Conservation (phyloP, 805 yeast species). For the Brettanomyces naardenensis region DNA sequence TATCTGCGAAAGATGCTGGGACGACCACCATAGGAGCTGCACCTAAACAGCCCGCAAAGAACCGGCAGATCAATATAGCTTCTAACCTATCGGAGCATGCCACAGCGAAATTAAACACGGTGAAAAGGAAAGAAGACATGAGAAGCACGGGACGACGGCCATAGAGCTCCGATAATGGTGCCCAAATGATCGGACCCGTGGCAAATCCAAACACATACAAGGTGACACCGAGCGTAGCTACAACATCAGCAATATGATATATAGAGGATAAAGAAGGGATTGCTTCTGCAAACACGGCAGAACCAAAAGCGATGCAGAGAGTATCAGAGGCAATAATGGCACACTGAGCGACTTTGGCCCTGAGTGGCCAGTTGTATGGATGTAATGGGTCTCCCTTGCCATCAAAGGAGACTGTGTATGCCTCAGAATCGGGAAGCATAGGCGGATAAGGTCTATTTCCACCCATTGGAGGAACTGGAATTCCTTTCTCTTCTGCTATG, state of each 20-base stretch:
- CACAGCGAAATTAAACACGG: slow-evolving; percentile 39
- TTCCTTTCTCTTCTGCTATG: too few relatives aligned
- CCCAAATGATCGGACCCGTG: slow-evolving; percentile 59
- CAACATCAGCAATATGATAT: too few relatives aligned
- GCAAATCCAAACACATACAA: slow-evolving; percentile 61
- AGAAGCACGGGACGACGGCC: slow-evolving; percentile 37
- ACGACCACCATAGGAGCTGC: slow-evolving; percentile 53
- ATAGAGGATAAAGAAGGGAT: too few relatives aligned
- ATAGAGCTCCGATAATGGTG: slow-evolving; percentile 45
- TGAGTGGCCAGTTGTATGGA: too few relatives aligned
- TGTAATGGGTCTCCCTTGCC: too few relatives aligned
- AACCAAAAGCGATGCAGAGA: too few relatives aligned
- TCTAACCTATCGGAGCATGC: slow-evolving; percentile 44
- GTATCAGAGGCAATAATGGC: too few relatives aligned
- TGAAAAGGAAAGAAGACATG: slow-evolving; percentile 31
- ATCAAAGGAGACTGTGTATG: too few relatives aligned
- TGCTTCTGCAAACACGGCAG: too few relatives aligned
- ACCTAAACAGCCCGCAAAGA: slow-evolving; percentile 52
- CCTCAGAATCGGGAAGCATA: slow-evolving; percentile 37
- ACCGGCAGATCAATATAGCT: slow-evolving; percentile 44
- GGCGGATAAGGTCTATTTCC: slow-evolving; percentile 59
- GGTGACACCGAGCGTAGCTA: slow-evolving; percentile 47
- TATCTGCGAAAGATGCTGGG: slow-evolving; percentile 54
- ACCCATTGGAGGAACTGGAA: slow-evolving; percentile 56
- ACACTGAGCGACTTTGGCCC: too few relatives aligned